phyloP scores from a whole-genome alignment of 192 early-diverging fungal species.

The Dimargaris xerosporica region DNA sequence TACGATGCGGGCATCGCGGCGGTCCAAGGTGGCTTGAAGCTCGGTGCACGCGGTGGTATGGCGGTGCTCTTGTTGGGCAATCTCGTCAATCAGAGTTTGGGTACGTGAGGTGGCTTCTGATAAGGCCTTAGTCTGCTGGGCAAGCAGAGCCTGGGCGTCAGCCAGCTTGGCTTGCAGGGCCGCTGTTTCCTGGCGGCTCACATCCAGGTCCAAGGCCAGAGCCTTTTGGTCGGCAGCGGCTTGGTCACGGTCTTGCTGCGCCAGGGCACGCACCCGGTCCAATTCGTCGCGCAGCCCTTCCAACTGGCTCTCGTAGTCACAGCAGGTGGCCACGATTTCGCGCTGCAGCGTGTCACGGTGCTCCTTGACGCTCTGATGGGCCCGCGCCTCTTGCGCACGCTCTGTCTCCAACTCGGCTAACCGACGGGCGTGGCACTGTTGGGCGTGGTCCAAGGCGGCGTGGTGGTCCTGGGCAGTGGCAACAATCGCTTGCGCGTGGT shows the following conservation, averaged over 20 bases:
- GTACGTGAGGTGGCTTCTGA: too few species aligned
- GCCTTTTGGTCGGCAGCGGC: neutral
- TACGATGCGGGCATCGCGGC: neutral
- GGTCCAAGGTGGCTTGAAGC: too few species aligned
- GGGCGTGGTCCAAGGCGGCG: conserved; percentile 1
- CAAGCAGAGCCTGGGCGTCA: neutral
- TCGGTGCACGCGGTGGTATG: neutral
- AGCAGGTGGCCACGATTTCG: neutral
- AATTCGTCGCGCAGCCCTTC: neutral
- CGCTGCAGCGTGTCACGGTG: conserved; percentile 5
- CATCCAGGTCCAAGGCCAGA: neutral
- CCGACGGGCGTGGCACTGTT: neutral
- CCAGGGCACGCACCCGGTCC: neutral
- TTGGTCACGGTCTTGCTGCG: neutral
- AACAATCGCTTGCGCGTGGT: neutral
- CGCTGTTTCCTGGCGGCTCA: neutral
- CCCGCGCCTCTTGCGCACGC: neutral
- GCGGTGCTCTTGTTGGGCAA: neutral
- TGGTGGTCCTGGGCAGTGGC: neutral
- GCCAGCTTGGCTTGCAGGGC: neutral
- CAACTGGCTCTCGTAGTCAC: conserved; percentile 6
- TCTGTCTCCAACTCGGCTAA: neutral
- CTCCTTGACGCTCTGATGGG: neutral
- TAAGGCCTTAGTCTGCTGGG: too few species aligned
- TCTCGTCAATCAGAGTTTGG: neutral